phyloP scores from a whole-genome alignment of 1,284 basidiomycete genomes.

The Fomitopsis pinicola region DNA sequence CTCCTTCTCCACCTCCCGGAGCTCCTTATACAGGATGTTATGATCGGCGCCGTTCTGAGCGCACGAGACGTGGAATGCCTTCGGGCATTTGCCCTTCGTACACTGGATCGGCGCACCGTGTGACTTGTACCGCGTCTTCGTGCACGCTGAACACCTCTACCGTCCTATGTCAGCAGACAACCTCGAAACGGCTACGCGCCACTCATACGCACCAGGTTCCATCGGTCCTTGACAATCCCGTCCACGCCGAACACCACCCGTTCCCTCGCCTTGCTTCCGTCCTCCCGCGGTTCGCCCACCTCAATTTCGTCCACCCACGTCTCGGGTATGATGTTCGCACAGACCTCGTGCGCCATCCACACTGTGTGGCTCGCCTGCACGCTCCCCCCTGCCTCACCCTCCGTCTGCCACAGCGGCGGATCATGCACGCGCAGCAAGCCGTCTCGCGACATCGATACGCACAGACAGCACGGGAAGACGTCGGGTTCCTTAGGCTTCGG shows the following conservation, averaged over 20 bases:
- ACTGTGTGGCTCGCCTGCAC: slow-evolving; percentile 31
- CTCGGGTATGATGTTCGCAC: slow-evolving; percentile 79
- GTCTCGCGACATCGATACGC: slow-evolving; percentile 53
- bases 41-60: slow-evolving; percentile 55
- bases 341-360: slow-evolving; percentile 74
- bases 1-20: slow-evolving; percentile 73
- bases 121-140: slow-evolving; percentile 57
- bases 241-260: slow-evolving; percentile 77
- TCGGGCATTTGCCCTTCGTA: slow-evolving; percentile 88
- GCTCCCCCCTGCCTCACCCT: slow-evolving; percentile 35
- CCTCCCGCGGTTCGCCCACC: slow-evolving; percentile 23
- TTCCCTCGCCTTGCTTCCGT: slow-evolving; percentile 39
- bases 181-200: not conserved
- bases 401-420: slow-evolving; percentile 51
- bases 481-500: slow-evolving; percentile 56
- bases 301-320: slow-evolving; percentile 78
- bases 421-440: slow-evolving; percentile 70
- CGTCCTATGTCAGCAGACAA: not conserved
- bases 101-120: slow-evolving; percentile 94
- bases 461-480: slow-evolving; percentile 77
- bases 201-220: slow-evolving; percentile 70
- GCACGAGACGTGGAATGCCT: slow-evolving; percentile 92
- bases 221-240: slow-evolving; percentile 82
- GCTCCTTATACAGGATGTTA: slow-evolving; percentile 56
- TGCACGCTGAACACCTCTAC: slow-evolving; percentile 87